These are phyloP conservation scores for Dryas octopetala DNA, from an alignment of 306 rosid species.

Conservation along the genomic window DNA sequence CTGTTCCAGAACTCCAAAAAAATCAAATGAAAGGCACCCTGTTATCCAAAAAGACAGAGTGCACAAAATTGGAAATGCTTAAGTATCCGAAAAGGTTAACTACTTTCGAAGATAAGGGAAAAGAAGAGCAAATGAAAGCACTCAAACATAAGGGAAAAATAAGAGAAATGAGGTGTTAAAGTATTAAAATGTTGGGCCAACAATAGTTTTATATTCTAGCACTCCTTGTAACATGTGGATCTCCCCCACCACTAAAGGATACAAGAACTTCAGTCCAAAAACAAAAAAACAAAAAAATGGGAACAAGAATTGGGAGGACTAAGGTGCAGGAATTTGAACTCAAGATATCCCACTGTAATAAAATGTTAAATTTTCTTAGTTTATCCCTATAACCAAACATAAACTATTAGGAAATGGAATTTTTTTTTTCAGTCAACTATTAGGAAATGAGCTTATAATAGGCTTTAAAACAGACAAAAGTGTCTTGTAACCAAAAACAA, in stretches of 20 bases:
- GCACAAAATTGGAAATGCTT: too few relatives aligned
- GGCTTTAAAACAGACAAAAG: background rate
- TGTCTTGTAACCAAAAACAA: too few relatives aligned
- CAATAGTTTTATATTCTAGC: background rate
- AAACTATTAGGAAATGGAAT: background rate
- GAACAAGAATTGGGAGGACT: background rate
- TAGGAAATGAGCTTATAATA: background rate
- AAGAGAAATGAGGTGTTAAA: too few relatives aligned
- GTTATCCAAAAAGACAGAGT: background rate
- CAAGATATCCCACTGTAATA: background rate
- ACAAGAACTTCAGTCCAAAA: background rate
- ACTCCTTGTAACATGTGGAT: background rate
- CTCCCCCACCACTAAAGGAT: background rate
- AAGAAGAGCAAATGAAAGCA: too few relatives aligned
- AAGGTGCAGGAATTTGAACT: constrained; percentile 4
- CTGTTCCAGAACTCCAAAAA: background rate
- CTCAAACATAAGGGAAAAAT: too few relatives aligned
- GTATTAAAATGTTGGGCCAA: too few relatives aligned
- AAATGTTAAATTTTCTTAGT: background rate
- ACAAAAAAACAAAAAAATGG: background rate
- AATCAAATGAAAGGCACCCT: background rate
- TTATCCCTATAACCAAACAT: background rate
- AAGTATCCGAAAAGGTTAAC: too few relatives aligned
- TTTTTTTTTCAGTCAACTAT: background rate
- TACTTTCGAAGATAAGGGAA: too few relatives aligned